Evolutionary conservation across 164 flowering plant genomes (phyloP).

Genomic region (Magnolia officinalis): DNA sequence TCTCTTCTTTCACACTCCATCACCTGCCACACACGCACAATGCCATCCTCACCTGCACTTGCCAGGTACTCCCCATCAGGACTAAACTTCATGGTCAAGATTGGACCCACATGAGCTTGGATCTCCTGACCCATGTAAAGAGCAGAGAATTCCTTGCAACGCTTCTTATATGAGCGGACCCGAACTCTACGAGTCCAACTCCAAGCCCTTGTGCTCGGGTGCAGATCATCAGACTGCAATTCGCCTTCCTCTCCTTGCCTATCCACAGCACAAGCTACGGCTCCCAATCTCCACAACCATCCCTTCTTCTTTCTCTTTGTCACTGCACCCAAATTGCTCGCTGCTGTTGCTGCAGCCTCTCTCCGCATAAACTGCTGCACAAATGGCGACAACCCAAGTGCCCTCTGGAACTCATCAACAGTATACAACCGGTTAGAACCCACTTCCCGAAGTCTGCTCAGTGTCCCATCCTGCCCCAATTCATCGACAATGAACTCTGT

Average conservation of each 20-base stretch:
- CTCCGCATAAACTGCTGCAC: conserved; percentile 36
- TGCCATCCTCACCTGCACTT: conserved; percentile 83
- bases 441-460: conserved; percentile 32
- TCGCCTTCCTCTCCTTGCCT: conserved; percentile 26
- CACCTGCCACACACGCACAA: conserved; percentile 83
- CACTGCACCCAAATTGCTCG: conserved; percentile 10
- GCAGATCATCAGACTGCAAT: conserved; percentile 9
- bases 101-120: conserved; percentile 76
- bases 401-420: conserved; percentile 42
- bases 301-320: conserved; percentile 35
- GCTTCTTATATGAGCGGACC: conserved; percentile 54
- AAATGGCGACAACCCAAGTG: conserved; percentile 35
- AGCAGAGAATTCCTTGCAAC: conserved; percentile 73
- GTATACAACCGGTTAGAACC: conserved; percentile 36
- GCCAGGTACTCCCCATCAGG: conserved; percentile 83
- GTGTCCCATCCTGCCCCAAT: conserved; percentile 27
- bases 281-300: conserved; percentile 56
- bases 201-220: conserved; percentile 14
- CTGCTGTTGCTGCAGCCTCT: conserved; percentile 20
- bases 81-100: conserved; percentile 88
- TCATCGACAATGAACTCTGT: conserved; percentile 32
- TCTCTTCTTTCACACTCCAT: conserved; percentile 59
- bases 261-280: conserved; percentile 43
- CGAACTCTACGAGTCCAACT: conserved; percentile 44
- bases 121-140: conserved; percentile 73